Conservation (phyloP, 2,329 filamentous ascomycete genomes). For the Thielaviopsis cerberus region DNA sequence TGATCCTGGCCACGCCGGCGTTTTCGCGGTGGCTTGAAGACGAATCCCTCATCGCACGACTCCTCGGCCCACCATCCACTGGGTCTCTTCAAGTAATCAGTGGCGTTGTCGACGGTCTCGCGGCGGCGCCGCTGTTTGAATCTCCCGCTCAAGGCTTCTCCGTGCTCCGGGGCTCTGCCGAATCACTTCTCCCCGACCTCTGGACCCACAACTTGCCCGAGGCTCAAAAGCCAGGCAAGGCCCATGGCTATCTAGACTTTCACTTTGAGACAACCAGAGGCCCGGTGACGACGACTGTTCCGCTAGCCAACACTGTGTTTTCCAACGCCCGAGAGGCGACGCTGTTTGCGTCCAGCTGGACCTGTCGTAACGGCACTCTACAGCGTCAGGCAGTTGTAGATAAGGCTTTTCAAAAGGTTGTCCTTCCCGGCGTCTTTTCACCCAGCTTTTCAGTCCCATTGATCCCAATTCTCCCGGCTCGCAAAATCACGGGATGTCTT, state of each 20-base stretch:
- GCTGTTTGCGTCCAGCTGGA: conserved; percentile 24
- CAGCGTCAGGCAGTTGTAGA: conserved; percentile 17
- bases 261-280: neutral
- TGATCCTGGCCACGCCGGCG: conserved; percentile 31
- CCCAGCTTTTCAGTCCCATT: conserved; percentile 25
- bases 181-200: conserved; percentile 7
- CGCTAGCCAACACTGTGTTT: conserved; percentile 63
- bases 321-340: conserved; percentile 47
- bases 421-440: conserved; percentile 12
- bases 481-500: conserved; percentile 44
- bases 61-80: conserved; percentile 11
- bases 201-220: neutral
- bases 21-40: conserved; percentile 31
- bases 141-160: conserved; percentile 10
- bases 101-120: conserved; percentile 38
- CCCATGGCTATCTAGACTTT: conserved; percentile 8
- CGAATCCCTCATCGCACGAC: conserved; percentile 20
- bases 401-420: conserved; percentile 24
- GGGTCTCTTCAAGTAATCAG: conserved; percentile 28
- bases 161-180: conserved; percentile 6
- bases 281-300: conserved; percentile 30
- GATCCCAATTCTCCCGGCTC: conserved; percentile 42
- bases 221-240: conserved; percentile 3
- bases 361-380: conserved; percentile 8
- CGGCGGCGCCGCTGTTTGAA: conserved; percentile 16